Evolutionary conservation across 805 yeast genomes (phyloP), one percentile per base, ranked within the genome.

Genomic region (Wickerhamiella australiensis): DNA sequence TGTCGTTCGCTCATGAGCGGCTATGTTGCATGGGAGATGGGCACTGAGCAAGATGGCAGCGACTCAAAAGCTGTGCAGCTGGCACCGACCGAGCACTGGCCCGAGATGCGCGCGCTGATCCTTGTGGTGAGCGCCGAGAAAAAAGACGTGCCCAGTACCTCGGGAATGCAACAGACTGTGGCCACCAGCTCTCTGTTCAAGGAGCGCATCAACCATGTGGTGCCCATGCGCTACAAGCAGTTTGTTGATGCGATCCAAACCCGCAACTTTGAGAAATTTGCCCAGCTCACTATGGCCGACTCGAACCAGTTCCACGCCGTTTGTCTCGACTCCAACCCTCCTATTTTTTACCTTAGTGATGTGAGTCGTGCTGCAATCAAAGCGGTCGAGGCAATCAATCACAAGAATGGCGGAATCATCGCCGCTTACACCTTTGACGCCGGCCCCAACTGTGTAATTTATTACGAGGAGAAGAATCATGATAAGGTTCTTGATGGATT

Each of bases 11-110:
- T 92, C 54, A 86, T 85, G 67, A 97, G 98, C 44, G 99, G 99
- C 6, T 92, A 79, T 62, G 99, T 92, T 11, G 97, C 97, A 3
- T 92, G 99, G 99, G 96, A 92, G 66, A 87, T 88, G 96, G 99
- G 99, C 51, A 56, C 58, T 2, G 55, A 61, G 52, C 67, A 55
- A 0, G 82, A 87, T 61, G 98, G 98, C n/a, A 72, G 77, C 42
- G 98, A 92, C 68, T 88, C 96, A 12, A 81, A 79, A 59, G 99
- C 99, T 3, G 94, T 87, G 25, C 86, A 88, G 68, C 77, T 92
- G 36, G 95, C 95, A 2, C 82, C 94, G 7, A 62, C 73, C 57
- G 71, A 70, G 31, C 94, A 85, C 66, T 92, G 98, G 99, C 87
- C 96, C 38, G 73, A 77, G 37, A 84, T 92, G 81, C 81, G 82